A percentile compares a stretch with the other conserved stretches of the same genome.
These are phyloP conservation scores for Wolfiporia cocos DNA, from an alignment of 1,284 basidiomycete genomes.

Conservation along the genomic window DNA sequence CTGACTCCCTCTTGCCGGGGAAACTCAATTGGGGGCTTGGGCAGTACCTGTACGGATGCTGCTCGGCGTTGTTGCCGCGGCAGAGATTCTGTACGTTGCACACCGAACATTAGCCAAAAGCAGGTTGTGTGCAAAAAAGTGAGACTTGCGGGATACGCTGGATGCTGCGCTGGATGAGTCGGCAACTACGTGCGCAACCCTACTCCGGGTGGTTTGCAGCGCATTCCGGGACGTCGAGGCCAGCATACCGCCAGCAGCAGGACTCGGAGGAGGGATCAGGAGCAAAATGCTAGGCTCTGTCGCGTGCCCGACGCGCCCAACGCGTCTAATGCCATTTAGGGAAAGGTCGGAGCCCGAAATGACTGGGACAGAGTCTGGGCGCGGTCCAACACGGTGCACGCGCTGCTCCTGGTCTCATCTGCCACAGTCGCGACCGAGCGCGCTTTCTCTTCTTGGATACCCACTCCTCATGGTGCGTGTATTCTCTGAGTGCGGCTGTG, in stretches of 20 bases:
- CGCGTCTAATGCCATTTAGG: not conserved
- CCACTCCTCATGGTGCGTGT: slow-evolving; percentile 23
- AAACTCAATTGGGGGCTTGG: not conserved
- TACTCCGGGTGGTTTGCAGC: slow-evolving; percentile 20
- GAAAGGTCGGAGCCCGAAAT: not conserved
- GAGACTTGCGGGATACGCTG: not conserved
- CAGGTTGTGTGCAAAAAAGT: no score
- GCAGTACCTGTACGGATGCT: slow-evolving; percentile 10
- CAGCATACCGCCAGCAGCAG: slow-evolving; percentile 27
- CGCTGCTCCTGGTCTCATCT: slow-evolving; percentile 12
- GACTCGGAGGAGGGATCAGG: not conserved
- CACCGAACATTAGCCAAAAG: no score
- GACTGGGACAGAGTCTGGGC: not conserved
- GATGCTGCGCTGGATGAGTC: slow-evolving; percentile 3
- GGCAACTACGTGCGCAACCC: slow-evolving; percentile 1
- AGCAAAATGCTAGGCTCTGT: slow-evolving; percentile 2
- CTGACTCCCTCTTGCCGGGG: not conserved
- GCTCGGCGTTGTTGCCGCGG: slow-evolving; percentile 14
- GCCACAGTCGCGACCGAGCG: slow-evolving; percentile 23
- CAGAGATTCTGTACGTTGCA: not conserved
- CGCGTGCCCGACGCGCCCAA: not conserved
- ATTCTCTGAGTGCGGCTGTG: not conserved
- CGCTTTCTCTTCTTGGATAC: slow-evolving; percentile 20
- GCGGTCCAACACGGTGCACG: no score
- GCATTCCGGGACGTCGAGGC: slow-evolving; percentile 34